Base-by-base conservation (phyloP, 1,284 basidiomycete species). In the Inonotus obliquus region DNA sequence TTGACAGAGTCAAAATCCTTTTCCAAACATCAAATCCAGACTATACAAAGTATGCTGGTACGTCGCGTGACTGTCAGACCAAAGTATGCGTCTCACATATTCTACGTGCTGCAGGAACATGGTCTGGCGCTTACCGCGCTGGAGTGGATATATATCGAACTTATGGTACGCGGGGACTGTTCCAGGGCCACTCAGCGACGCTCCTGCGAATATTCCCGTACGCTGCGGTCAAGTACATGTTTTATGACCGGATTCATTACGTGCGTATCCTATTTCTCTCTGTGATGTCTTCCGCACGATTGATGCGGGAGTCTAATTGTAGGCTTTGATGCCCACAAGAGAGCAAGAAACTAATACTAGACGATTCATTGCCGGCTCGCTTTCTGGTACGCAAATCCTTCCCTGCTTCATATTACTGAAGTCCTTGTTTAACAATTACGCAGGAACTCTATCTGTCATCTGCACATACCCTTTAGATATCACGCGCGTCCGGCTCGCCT, bases 1-100 rank as follows among this genome's bases (percentile, higher is more conserved):
- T 99, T 29, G 97, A 99, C 73, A 83, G 97, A 68, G 96, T 99
- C 70, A 99, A 99, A 80, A 99, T 99, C 69, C 84, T 99, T 58
- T 98, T 99, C 72, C 97, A 99, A 74, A 94, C 97, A 0, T 94
- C 93, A 9, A 97, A 97, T 73, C 92, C 93, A 1, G 96, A 98
- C 65, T 99, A 93, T 71, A 83, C 85, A 71, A 92, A 96, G 75
- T 99, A 96, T 77, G 86, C 94, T 65, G 96, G 95, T 91, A 67
- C 57, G 79, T 67, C 17, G 44, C 47, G 39, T 25, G 35, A 49
- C 25, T 35, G 13, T 10, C 51, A 17, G 1, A 5, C 19, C 17
- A 11, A 10, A n/a, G n/a, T 35, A 35, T 6, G 3, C 27, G 27
- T 27, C 41, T 44, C 13, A 44, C 7, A 29, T 37, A 32, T 23